Evolutionary conservation across 169 alveolate species (phyloP), one percentile per base, ranked within the genome.

Genomic region (Eimeria sp.): DNA sequence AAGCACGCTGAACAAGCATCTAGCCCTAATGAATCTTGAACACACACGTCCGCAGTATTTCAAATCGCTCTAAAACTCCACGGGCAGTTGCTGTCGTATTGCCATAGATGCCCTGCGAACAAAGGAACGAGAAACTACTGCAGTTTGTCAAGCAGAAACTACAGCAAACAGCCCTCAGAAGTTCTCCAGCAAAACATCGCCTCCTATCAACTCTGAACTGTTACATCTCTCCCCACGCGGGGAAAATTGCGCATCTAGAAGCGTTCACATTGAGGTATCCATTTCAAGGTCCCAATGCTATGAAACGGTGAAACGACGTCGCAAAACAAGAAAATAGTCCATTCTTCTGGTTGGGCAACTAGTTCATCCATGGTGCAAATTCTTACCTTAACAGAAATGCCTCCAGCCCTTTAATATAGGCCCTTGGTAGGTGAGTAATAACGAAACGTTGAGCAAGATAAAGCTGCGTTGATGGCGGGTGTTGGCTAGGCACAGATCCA

Each of bases 31-130:
- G n/a, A 30, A 40, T 56, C n/a, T 25, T 37, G 33, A 10, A 54
- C 49, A 43, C 49, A 43, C 49, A 58, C 3, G 30, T 56, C 33
- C 76, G 56, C 23, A 54, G 54, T 82, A 58, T 25, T n/a, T 33
- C 54, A 58, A 82, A 37, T 9, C 64, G 46, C 25, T 30, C 37
- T 85, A 49, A 62, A 25, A 16, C 6, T 60, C 40, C 91, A 85
- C 37, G 43, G 91, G 33, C 16, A 85, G 91, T 62, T 85, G 91
- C 40, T 85, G 91, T 64, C 60, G 64, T 23, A 85, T 85, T 49
- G 78, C 91, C 46, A 78, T 62, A 64, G 91, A 85, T 85, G 80
- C 91, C 80, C 91, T 85, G 91, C 6, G 64, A 85, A 60, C 90
- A 82, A 27, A 0, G 0, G 46, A 46, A 77, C 87, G 46, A 16